These are phyloP conservation scores for Cytospora chrysosperma DNA, from an alignment of 2,329 filamentous ascomycete genomes.

Conservation along the genomic window DNA sequence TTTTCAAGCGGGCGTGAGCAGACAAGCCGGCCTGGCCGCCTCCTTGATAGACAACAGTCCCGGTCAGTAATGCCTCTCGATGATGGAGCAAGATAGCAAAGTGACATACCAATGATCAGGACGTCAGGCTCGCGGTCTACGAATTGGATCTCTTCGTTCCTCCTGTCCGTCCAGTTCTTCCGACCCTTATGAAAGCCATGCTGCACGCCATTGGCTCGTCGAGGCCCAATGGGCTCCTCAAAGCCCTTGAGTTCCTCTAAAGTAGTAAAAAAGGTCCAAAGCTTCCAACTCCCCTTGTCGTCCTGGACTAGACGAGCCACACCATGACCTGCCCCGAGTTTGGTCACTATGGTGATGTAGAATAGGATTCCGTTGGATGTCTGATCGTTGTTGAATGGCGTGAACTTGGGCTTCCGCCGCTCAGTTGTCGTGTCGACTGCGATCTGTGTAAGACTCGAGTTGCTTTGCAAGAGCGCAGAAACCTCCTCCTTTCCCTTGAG, in stretches of 20 bases:
- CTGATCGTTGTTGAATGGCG: constrained; percentile 49
- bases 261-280: constrained; percentile 62
- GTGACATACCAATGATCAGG: constrained; percentile 50
- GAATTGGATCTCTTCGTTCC: constrained; percentile 46
- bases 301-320: constrained; percentile 51
- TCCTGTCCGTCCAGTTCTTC: constrained; percentile 59
- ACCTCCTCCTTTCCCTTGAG: constrained; percentile 45
- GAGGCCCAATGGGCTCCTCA: constrained; percentile 48
- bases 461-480: constrained; percentile 37
- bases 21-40: constrained; percentile 56
- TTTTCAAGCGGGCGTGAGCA: constrained; percentile 53
- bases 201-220: constrained; percentile 54
- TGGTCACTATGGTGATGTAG: constrained; percentile 54
- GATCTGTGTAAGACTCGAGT: constrained; percentile 44
- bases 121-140: constrained; percentile 49
- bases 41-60: constrained; percentile 35
- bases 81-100: too few species aligned
- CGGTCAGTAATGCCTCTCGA: neutral
- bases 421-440: constrained; percentile 46
- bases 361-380: constrained; percentile 53
- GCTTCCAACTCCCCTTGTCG: constrained; percentile 51
- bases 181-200: constrained; percentile 52
- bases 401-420: constrained; percentile 43
- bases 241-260: constrained; percentile 53
- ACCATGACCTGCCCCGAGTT: constrained; percentile 55